Evolutionary conservation across 768 basidiomycete genomes (phyloP).

Genomic region (Tylopilus vinaceipallidus): DNA sequence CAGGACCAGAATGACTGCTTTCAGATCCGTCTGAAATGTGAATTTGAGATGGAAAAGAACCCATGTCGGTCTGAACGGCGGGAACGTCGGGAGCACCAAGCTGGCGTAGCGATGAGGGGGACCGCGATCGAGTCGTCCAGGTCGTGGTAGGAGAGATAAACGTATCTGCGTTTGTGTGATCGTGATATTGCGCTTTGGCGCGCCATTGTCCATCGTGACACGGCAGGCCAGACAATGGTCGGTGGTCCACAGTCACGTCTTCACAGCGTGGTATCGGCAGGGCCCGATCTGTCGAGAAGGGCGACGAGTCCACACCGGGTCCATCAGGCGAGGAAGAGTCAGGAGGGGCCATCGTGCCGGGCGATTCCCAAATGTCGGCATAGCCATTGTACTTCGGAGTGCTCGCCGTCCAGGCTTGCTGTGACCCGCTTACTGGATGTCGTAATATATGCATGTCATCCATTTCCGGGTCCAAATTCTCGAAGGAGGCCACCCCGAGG

Average conservation of each 20-base stretch:
- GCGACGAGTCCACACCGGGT: not conserved
- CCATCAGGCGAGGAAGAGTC: slow-evolving; percentile 22
- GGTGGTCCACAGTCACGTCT: slow-evolving; percentile 4
- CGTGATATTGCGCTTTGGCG: slow-evolving; percentile 3
- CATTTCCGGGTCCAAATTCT: not conserved
- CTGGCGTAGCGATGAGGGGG: not conserved
- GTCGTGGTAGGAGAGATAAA: not conserved
- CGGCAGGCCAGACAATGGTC: not conserved
- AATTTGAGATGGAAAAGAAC: not conserved
- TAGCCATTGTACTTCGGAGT: slow-evolving; percentile 8
- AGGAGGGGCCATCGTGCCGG: slow-evolving; percentile 13
- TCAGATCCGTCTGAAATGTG: not conserved
- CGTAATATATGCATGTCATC: not conserved
- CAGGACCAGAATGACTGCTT: not conserved
- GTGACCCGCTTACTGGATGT: not conserved
- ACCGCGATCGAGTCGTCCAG: not conserved
- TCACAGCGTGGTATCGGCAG: not conserved
- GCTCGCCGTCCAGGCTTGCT: not conserved
- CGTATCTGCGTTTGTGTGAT: not conserved
- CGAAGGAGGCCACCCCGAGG: not conserved
- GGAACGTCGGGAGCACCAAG: not conserved
- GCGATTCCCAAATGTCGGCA: slow-evolving; percentile 3
- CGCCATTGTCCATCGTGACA: not conserved
- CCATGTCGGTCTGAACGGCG: not conserved
- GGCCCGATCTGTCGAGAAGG: not conserved